Conservation (phyloP, 1,139 yeast genomes). For the Debaryomycetaceae sp. region DNA sequence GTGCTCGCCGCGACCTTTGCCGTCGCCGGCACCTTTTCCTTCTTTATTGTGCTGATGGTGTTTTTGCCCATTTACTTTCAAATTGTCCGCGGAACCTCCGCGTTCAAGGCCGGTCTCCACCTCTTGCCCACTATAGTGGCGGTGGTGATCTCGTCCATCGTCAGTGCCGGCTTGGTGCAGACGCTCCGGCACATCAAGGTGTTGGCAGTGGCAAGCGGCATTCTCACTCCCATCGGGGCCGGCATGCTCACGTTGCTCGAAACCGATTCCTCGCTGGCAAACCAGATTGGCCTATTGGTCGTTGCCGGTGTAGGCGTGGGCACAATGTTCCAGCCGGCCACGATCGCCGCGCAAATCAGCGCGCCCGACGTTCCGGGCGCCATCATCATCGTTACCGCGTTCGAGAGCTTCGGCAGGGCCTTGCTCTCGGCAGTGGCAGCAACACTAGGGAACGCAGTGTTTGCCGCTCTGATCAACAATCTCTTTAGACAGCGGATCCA, state of each 20-base stretch:
- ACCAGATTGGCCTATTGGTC: slow-evolving; percentile 26
- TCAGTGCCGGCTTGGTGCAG: slow-evolving; percentile 19
- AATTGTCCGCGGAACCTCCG: slow-evolving; percentile 18
- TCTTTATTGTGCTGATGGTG: slow-evolving; percentile 5
- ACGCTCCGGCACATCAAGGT: slow-evolving; percentile 23
- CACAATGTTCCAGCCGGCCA: slow-evolving; percentile 17
- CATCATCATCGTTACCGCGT: slow-evolving; percentile 25
- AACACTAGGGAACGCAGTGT: slow-evolving; percentile 24
- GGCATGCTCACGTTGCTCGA: slow-evolving; percentile 23
- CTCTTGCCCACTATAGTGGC: slow-evolving; percentile 27
- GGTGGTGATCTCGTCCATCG: slow-evolving; percentile 19
- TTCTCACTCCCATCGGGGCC: slow-evolving; percentile 20
- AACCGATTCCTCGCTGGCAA: slow-evolving; percentile 15
- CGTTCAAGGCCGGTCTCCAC: slow-evolving; percentile 29
- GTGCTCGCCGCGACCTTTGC: slow-evolving; percentile 5
- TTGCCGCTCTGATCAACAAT: slow-evolving; percentile 17
- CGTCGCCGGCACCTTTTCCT: slow-evolving; percentile 3
- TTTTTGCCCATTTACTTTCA: slow-evolving; percentile 24
- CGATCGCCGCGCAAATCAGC: slow-evolving; percentile 19
- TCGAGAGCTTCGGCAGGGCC: slow-evolving; percentile 20
- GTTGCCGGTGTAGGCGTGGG: slow-evolving; percentile 22
- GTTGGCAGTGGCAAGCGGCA: slow-evolving; percentile 14
- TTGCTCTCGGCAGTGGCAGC: slow-evolving; percentile 22
- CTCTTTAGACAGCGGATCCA: slow-evolving; percentile 2
- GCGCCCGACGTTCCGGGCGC: slow-evolving; percentile 30